Evolutionary conservation across 2,329 filamentous ascomycete species (phyloP).

Genomic region (Trichoderma brevicompactum): DNA sequence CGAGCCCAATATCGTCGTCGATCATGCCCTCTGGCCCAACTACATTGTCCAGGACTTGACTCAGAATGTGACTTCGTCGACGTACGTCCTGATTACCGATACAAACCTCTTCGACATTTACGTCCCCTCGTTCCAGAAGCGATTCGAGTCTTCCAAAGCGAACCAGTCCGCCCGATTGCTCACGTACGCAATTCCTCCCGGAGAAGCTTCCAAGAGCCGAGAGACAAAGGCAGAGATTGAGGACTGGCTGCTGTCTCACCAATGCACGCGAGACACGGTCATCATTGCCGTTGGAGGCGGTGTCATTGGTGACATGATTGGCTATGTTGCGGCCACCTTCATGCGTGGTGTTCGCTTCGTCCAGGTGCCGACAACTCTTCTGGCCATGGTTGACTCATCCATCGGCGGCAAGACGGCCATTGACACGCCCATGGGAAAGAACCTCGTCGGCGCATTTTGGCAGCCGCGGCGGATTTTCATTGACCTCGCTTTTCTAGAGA

Average conservation of each 20-base stretch:
- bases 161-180: slow-evolving; percentile 67
- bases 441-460: slow-evolving; percentile 95
- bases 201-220: slow-evolving; percentile 90
- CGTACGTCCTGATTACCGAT: slow-evolving; percentile 95
- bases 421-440: slow-evolving; percentile 94
- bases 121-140: slow-evolving; percentile 70
- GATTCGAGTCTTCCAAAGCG: slow-evolving; percentile 40
- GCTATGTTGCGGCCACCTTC: slow-evolving; percentile 96
- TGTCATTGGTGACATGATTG: slow-evolving; percentile 97
- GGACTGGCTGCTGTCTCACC: slow-evolving; percentile 91
- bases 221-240: slow-evolving; percentile 95
- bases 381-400: slow-evolving; percentile 98
- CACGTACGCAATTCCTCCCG: slow-evolving; percentile 84
- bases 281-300: slow-evolving; percentile 93
- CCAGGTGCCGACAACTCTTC: slow-evolving; percentile 91
- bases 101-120: slow-evolving; percentile 86
- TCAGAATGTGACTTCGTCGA: slow-evolving; percentile 76
- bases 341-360: slow-evolving; percentile 97
- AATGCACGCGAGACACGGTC: slow-evolving; percentile 93
- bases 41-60: slow-evolving; percentile 84
- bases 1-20: slow-evolving; percentile 87
- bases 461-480: slow-evolving; percentile 94
- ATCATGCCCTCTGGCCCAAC: slow-evolving; percentile 85
- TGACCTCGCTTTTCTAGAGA: slow-evolving; percentile 88
- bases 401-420: slow-evolving; percentile 99